Conservation (phyloP, 257 asterid genomes). For the Solanum lycopersicoides region DNA sequence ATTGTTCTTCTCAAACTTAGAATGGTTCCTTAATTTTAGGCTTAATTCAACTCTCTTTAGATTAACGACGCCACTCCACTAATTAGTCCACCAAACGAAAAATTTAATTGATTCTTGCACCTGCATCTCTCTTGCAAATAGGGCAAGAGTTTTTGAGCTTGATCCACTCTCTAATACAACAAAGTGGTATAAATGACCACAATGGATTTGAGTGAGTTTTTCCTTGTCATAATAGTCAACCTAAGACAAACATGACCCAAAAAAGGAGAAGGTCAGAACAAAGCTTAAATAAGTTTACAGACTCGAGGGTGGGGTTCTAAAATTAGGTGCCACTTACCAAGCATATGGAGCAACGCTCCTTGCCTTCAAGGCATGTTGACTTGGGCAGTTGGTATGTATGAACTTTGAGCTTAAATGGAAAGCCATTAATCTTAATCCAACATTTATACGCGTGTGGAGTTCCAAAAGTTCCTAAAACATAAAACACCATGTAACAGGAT, state of each 20-base stretch:
- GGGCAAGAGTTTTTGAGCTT: too few species aligned
- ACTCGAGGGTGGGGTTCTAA: too few species aligned
- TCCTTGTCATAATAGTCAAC: background rate
- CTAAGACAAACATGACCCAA: background rate
- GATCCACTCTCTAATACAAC: too few species aligned
- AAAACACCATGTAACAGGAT: background rate
- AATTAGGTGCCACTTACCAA: background rate
- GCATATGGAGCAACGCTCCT: background rate
- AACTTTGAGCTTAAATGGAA: background rate
- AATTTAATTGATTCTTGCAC: too few species aligned
- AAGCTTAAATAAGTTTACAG: background rate
- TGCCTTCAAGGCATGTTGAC: background rate
- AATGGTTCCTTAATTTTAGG: background rate
- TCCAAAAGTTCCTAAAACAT: background rate
- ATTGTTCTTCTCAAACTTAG: background rate
- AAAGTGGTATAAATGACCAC: background rate
- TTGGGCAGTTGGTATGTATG: background rate
- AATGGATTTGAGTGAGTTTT: background rate
- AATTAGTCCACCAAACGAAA: background rate
- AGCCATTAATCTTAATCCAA: too few species aligned
- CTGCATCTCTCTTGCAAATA: too few species aligned
- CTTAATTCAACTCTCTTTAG: background rate
- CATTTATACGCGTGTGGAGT: background rate
- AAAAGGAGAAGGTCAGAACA: background rate
- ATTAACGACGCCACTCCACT: background rate